Percentiles rank a stretch among this genome's conserved stretches.
phyloP scores from a whole-genome alignment of 164 flowering plant species.

The Annona squamosa region DNA sequence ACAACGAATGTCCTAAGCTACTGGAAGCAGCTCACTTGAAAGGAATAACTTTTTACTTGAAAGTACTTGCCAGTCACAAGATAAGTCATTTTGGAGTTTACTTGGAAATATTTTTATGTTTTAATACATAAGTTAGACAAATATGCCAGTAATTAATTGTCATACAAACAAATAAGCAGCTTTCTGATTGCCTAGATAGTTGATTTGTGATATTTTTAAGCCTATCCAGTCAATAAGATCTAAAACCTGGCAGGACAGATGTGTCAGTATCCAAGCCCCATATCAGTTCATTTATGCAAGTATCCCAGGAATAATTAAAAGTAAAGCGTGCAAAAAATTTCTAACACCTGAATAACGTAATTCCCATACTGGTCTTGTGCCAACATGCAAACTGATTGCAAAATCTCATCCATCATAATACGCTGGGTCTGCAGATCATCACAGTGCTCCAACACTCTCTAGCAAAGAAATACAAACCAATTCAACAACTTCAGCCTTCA shows the following conservation, averaged over 20 bases:
- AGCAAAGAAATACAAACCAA: slow-evolving; percentile 6
- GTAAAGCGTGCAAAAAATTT: not conserved
- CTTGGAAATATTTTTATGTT: too few relatives aligned
- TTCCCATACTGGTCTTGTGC: slow-evolving; percentile 99
- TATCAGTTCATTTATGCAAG: not conserved
- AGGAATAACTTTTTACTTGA: too few relatives aligned
- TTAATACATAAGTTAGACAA: too few relatives aligned
- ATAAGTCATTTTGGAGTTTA: too few relatives aligned
- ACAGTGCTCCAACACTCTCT: slow-evolving; percentile 93
- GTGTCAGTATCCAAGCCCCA: not conserved
- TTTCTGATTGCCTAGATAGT: too few relatives aligned
- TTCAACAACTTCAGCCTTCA: not conserved
- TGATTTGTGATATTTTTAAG: too few relatives aligned
- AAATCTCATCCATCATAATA: slow-evolving; percentile 87
- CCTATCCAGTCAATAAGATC: too few relatives aligned
- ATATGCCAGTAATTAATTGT: too few relatives aligned
- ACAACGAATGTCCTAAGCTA: too few relatives aligned
- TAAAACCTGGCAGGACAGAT: not conserved
- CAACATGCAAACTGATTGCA: slow-evolving; percentile 69
- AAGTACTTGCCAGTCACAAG: too few relatives aligned
- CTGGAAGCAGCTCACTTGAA: too few relatives aligned
- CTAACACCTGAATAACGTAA: slow-evolving; percentile 93
- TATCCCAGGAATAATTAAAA: not conserved
- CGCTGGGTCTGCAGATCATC: slow-evolving; percentile 65
- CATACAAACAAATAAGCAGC: too few relatives aligned